These are phyloP conservation scores for Adenanthera pavonina DNA, from an alignment of 306 rosid genomes.

Conservation along the genomic window DNA sequence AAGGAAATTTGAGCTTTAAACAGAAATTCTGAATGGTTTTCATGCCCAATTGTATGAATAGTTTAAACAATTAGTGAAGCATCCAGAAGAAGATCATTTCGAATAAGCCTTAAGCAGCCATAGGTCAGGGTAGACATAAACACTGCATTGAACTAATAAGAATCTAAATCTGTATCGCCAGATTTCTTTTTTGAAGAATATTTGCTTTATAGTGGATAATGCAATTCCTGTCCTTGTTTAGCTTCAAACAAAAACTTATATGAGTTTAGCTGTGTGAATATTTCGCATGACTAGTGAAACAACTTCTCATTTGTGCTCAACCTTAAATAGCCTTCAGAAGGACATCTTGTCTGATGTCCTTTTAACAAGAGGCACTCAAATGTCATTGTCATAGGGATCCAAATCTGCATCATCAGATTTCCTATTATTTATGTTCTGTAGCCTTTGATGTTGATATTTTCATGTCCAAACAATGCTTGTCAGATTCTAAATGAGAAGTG, in stretches of 20 bases:
- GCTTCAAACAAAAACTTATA: background rate
- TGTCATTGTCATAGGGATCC: background rate
- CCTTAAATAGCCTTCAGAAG: background rate
- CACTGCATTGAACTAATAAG: background rate
- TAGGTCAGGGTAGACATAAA: background rate
- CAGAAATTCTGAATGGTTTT: background rate
- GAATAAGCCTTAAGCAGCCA: too few species aligned
- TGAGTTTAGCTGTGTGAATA: background rate
- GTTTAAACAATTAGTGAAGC: too few species aligned
- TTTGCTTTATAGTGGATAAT: background rate
- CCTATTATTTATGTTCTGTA: background rate
- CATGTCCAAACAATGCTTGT: background rate
- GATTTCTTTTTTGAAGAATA: background rate
- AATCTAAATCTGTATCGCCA: too few species aligned
- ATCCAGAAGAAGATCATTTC: too few species aligned
- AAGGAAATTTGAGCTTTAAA: constrained; percentile 20
- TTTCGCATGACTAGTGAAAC: background rate
- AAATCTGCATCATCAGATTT: background rate
- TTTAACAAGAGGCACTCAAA: background rate
- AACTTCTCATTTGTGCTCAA: background rate
- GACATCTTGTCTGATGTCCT: background rate
- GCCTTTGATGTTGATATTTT: background rate
- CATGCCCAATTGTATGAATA: background rate
- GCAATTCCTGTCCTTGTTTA: background rate
- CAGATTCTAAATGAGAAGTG: constrained; percentile 19